phyloP scores from a whole-genome alignment of 768 basidiomycete genomes.

The Leccinum incarnatum region DNA sequence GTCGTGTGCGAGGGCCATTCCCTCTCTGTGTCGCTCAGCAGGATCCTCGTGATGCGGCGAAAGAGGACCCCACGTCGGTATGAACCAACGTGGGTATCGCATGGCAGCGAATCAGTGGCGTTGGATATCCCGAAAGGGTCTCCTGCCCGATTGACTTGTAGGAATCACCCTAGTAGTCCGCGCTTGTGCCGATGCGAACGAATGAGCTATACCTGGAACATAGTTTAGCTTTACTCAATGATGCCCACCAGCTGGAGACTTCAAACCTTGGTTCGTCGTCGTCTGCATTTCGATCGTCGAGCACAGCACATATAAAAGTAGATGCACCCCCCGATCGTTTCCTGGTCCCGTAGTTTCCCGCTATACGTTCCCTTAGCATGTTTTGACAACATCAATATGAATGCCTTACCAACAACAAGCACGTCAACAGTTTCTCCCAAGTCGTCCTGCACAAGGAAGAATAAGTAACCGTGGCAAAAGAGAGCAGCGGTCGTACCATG shows the following conservation, averaged over 20 bases:
- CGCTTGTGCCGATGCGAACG: constrained; percentile 86
- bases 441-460: constrained; percentile 55
- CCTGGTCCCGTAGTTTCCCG: constrained; percentile 85
- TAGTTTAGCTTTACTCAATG: not conserved
- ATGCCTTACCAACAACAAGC: constrained; percentile 73
- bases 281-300: constrained; percentile 61
- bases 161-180: constrained; percentile 51
- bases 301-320: constrained; percentile 83
- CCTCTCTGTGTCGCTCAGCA: no score
- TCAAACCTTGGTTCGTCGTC: constrained; percentile 61
- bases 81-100: no score
- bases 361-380: constrained; percentile 36
- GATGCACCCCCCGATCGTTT: constrained; percentile 87
- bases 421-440: constrained; percentile 93
- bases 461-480: not conserved
- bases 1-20: no score
- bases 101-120: no score
- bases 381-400: not conserved
- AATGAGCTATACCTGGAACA: constrained; percentile 74
- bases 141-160: no score
- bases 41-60: no score
- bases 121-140: no score
- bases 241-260: not conserved
- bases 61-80: no score
- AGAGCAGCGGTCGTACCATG: constrained; percentile 48